Base-by-base conservation (phyloP, 371 early-diverging fungal species). In the Mucor lusitanicus region DNA sequence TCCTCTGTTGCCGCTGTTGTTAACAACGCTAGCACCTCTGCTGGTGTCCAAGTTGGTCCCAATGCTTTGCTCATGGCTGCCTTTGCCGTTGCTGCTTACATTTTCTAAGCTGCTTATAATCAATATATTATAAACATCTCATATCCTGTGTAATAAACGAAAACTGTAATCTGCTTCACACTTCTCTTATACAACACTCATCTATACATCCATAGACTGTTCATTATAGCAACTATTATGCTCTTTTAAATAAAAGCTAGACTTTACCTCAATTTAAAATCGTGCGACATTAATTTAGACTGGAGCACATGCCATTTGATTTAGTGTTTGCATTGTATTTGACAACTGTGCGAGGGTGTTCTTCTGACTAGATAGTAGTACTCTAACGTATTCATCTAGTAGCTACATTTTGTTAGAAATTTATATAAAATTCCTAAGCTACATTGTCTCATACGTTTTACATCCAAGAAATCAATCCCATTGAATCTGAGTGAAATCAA, bases 31-130 rank as follows among this genome's bases (percentile, higher is more conserved):
- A 55, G 55, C 25, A 57, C 50, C 21, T 53, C 59, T 48, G 68
- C 64, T 50, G 72, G 68, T 71, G 21, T 67, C 46, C 68, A 67
- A 46, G 23, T 71, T 21, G 61, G 12, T 19, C 68, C 72, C 39
- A 71, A 65, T 30, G 33, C 25, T 54, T 44, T 71, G 35, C 28
- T 58, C 32, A 53, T 67, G 30, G 71, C 63, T 63, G 67, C 61
- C 35, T 58, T 59, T 48, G 67, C 58, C 59, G 17, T 63, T 23
- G 71, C 71, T 42, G 67, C 67, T 59, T 58, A 59, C 50, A 23
- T 71, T 54, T 57, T 71, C 46, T 71, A 71, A 67, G 44, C 33
- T 40, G 35, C 17, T 27, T 50, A 23, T 46, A 19, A 17, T 1
- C 7, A 8, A 33, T 33, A 33, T 6, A 3, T 33, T 33, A 33